A percentile compares a stretch with the other conserved stretches of the same genome.
phyloP scores from a whole-genome alignment of 2,329 filamentous ascomycete genomes.

The Myriosclerotinia scirpicola region DNA sequence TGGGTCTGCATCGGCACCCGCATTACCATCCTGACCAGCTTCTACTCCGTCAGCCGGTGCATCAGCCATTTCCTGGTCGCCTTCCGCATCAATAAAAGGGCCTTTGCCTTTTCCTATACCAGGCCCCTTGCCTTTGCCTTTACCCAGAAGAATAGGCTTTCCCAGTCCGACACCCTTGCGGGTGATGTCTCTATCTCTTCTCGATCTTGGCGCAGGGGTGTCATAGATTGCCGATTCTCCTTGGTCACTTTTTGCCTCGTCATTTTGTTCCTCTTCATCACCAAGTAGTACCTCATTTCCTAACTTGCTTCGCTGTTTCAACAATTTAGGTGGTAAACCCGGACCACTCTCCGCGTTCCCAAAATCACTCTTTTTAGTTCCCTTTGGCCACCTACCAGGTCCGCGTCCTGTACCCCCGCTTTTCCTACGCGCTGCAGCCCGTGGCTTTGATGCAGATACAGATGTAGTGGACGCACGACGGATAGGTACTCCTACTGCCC shows the following conservation, averaged over 20 bases:
- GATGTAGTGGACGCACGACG: constrained; percentile 28
- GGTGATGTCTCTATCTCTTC: constrained; percentile 29
- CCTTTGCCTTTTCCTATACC: constrained; percentile 30
- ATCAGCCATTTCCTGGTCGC: constrained; percentile 42
- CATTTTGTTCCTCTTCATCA: constrained; percentile 35
- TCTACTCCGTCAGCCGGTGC: constrained; percentile 31
- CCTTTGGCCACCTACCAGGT: constrained; percentile 66
- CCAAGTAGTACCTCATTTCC: constrained; percentile 40
- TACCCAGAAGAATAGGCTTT: constrained; percentile 34
- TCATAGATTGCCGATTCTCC: constrained; percentile 37
- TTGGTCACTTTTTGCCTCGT: constrained; percentile 28
- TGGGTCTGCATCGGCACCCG: constrained; percentile 3
- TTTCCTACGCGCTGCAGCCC: constrained; percentile 50
- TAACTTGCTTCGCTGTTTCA: constrained; percentile 38
- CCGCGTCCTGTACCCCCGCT: constrained; percentile 63
- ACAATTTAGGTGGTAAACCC: constrained; percentile 55
- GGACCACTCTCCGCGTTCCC: constrained; percentile 66
- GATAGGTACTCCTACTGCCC: not conserved
- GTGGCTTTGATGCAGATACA: constrained; percentile 31
- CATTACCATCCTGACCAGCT: constrained; percentile 2
- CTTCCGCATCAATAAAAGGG: constrained; percentile 27
- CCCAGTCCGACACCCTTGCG: constrained; percentile 34
- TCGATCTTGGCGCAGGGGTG: constrained; percentile 32
- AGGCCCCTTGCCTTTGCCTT: constrained; percentile 24
- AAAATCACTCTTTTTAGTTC: constrained; percentile 67